Evolutionary conservation across 176 grass and related monocot species (phyloP), one percentile per base, ranked within the genome.

Genomic region (Dendrocalamus sinicus): DNA sequence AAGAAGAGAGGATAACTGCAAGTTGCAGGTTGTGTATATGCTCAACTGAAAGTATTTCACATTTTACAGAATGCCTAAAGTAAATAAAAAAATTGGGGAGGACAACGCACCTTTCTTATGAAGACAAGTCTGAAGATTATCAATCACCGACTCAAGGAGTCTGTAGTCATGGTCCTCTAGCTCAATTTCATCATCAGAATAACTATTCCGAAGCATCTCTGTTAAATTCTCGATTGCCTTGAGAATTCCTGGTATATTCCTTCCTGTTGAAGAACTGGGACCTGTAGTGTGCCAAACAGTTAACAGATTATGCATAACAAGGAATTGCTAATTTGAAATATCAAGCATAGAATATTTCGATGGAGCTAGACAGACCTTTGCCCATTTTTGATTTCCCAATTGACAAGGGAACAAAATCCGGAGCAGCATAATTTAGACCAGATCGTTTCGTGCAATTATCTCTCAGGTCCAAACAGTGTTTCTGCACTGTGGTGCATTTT

Each of bases 121-220:
- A 70, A 89, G 76, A 63, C 39, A 89, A 40, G 54, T 76, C 70
- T 77, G 83, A 84, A 92, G 87, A 89, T 83, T 84, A 40, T 72
- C 83, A 84, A 89, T 81, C 28, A 84, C 22, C 76, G 76, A 89
- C 52, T 65, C 45, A 35, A 92, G 9, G 62, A 89, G 62, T 4
- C 17, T 71, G 24, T 52, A 51, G 20, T 92, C 87, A 70, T 87
- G 14, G 57, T 87, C 84, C 39, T 86, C 80, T 26, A 89, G 22
- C 80, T 77, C 37, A 60, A 80, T 77, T 82, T 87, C 63, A 75
- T 83, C 60, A 77, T 39, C 70, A 69, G 52, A 83, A 86, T 6
- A 75, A 79, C 28, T 80, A 70, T 73, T 68, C 6, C 32, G 59
- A 55, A 92, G 76, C 51, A 81, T 16, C 45, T 59, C 84, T 6